A percentile compares a stretch with the other conserved stretches of the same genome.
phyloP scores from a whole-genome alignment of 2,329 filamentous ascomycete genomes.

The Colletotrichum abscissum region DNA sequence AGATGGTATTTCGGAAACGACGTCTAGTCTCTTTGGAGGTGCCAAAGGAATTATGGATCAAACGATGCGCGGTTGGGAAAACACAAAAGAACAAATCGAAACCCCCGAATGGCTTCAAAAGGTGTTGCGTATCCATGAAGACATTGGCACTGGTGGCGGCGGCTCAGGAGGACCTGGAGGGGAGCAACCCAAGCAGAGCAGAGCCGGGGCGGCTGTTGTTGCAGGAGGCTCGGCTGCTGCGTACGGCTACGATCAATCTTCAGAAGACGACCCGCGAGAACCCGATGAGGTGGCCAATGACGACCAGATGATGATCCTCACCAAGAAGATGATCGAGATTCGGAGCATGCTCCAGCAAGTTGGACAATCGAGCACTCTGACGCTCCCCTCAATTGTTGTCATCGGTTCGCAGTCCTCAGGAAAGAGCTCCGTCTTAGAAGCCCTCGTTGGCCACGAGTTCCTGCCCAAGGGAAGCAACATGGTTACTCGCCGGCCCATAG shows the following conservation, averaged over 20 bases:
- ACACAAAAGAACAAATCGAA: slow-evolving; percentile 81
- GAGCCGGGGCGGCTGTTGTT: slow-evolving; percentile 69
- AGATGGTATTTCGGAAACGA: slow-evolving; percentile 76
- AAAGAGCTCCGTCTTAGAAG: slow-evolving; percentile 96
- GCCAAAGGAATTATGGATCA: slow-evolving; percentile 82
- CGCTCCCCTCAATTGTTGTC: slow-evolving; percentile 96
- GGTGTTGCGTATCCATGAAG: slow-evolving; percentile 72
- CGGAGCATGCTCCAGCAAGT: slow-evolving; percentile 90
- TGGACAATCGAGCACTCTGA: slow-evolving; percentile 89
- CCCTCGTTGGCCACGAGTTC: slow-evolving; percentile 98
- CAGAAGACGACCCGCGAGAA: slow-evolving; percentile 71
- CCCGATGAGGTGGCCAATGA: slow-evolving; percentile 80
- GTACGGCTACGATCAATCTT: slow-evolving; percentile 79
- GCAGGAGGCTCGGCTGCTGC: slow-evolving; percentile 80
- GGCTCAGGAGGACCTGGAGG: slow-evolving; percentile 61
- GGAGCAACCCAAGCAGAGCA: slow-evolving; percentile 70
- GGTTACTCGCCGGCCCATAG: slow-evolving; percentile 96
- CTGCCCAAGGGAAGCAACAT: slow-evolving; percentile 98
- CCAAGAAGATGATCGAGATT: slow-evolving; percentile 99
- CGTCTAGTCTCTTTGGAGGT: slow-evolving; percentile 76
- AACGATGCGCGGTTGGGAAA: slow-evolving; percentile 83
- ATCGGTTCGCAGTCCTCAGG: slow-evolving; percentile 98
- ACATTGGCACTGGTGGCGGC: slow-evolving; percentile 62
- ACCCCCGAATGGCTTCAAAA: slow-evolving; percentile 82
- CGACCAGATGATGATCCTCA: slow-evolving; percentile 99